A percentile compares a stretch with the other conserved stretches of the same genome.
These are phyloP conservation scores for Solanum paucissectum DNA, from an alignment of 257 asterid species.

Conservation along the genomic window DNA sequence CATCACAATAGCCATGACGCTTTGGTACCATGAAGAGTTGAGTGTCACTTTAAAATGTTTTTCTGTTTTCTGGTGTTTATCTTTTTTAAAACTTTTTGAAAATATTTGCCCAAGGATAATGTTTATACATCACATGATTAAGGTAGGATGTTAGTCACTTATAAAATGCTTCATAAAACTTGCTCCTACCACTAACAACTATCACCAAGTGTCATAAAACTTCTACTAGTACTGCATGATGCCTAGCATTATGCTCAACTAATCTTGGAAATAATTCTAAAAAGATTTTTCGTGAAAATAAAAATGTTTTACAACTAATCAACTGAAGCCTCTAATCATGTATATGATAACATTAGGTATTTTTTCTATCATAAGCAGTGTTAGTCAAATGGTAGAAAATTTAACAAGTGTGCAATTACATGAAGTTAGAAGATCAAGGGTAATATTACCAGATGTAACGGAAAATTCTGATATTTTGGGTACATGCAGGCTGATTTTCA, in stretches of 20 bases:
- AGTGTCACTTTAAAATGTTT: background rate
- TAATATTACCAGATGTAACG: background rate
- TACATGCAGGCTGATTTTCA: slow-evolving; percentile 35
- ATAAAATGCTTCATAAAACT: background rate
- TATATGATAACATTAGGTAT: background rate
- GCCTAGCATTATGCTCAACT: background rate
- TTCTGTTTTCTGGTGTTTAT: background rate
- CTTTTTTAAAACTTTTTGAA: background rate
- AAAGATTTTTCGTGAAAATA: background rate
- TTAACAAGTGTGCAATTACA: background rate
- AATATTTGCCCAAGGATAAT: background rate
- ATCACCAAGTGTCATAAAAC: background rate
- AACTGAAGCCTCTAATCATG: background rate
- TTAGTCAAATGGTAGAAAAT: background rate
- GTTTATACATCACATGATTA: background rate
- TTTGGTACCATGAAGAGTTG: background rate
- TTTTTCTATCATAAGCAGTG: background rate
- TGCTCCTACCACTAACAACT: background rate
- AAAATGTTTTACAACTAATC: background rate
- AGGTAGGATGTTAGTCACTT: background rate
- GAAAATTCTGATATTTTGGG: background rate
- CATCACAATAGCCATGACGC: background rate
- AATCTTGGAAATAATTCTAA: background rate
- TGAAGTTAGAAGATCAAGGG: background rate
- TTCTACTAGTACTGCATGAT: background rate